These are phyloP conservation scores for Aureobasidium vineae DNA, from an alignment of 2,329 filamentous ascomycete genomes.

Conservation along the genomic window DNA sequence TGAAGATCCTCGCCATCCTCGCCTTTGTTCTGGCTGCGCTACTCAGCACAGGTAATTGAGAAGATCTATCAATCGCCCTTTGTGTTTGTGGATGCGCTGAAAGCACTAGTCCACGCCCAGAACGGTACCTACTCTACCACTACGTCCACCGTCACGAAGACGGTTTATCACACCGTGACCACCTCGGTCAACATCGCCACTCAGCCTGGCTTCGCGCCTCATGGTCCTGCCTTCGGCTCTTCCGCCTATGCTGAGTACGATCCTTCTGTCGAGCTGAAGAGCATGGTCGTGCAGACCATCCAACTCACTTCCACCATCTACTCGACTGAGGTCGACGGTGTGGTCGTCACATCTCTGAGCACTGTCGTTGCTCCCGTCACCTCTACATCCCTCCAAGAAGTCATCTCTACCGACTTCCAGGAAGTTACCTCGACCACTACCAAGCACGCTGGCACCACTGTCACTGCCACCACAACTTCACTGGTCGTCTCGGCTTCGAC, in stretches of 20 bases:
- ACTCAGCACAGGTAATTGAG: neutral
- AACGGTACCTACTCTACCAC: neutral
- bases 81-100: neutral
- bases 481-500: neutral
- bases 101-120: neutral
- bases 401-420: neutral
- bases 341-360: slow-evolving; percentile 12
- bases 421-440: slow-evolving; percentile 11
- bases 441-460: neutral
- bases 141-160: slow-evolving; percentile 8
- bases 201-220: neutral
- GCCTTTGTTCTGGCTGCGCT: neutral
- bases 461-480: neutral
- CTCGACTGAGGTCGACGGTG: slow-evolving; percentile 9
- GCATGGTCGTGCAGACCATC: neutral
- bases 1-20: slow-evolving; percentile 1
- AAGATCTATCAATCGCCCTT: slow-evolving; percentile 4
- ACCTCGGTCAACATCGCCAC: neutral
- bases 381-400: neutral
- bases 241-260: neutral
- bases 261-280: slow-evolving; percentile 5
- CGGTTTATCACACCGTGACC: slow-evolving; percentile 6
- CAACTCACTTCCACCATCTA: neutral
- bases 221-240: neutral
- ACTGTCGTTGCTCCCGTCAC: neutral